phyloP scores from a whole-genome alignment of 768 basidiomycete genomes.

The Gymnopilus junonius region DNA sequence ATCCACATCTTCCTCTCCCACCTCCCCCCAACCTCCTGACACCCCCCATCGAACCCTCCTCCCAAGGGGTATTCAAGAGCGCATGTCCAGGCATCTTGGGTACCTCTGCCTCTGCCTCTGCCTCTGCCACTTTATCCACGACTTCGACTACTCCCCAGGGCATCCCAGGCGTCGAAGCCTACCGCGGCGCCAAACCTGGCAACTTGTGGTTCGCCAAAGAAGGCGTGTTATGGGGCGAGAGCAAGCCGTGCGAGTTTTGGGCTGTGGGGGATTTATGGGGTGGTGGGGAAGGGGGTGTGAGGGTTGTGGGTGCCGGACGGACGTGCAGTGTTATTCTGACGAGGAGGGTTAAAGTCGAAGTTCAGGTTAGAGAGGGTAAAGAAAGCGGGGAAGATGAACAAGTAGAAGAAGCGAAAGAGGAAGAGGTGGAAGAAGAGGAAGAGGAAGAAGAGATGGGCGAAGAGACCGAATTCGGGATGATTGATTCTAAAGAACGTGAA shows the following conservation, averaged over 20 bases:
- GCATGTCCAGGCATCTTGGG: conserved; percentile 44
- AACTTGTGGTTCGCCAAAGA: conserved; percentile 72
- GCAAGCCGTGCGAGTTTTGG: conserved; percentile 82
- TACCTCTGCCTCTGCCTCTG: conserved; percentile 39
- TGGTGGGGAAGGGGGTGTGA: conserved; percentile 51
- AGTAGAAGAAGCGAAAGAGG: conserved; percentile 58
- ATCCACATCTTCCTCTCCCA: conserved; percentile 57
- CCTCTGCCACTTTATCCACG: too few relatives aligned
- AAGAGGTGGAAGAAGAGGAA: conserved; percentile 44
- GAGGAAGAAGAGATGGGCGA: conserved; percentile 49
- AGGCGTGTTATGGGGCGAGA: conserved; percentile 77
- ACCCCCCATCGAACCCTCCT: conserved; percentile 51
- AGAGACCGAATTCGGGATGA: conserved; percentile 73
- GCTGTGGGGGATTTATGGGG: conserved; percentile 58
- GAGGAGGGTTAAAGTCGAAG: conserved; percentile 25
- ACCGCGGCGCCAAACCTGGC: conserved; percentile 72
- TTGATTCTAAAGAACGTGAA: conserved; percentile 72
- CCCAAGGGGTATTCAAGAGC: conserved; percentile 55
- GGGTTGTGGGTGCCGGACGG: conserved; percentile 65
- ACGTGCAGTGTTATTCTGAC: conserved; percentile 67
- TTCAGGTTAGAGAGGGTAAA: background rate
- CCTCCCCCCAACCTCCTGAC: conserved; percentile 35
- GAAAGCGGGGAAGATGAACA: conserved; percentile 42
- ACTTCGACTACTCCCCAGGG: too few relatives aligned
- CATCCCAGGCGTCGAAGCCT: conserved; percentile 69